Conservation (phyloP, 257 asterid species). For the Solanum pennellii region DNA sequence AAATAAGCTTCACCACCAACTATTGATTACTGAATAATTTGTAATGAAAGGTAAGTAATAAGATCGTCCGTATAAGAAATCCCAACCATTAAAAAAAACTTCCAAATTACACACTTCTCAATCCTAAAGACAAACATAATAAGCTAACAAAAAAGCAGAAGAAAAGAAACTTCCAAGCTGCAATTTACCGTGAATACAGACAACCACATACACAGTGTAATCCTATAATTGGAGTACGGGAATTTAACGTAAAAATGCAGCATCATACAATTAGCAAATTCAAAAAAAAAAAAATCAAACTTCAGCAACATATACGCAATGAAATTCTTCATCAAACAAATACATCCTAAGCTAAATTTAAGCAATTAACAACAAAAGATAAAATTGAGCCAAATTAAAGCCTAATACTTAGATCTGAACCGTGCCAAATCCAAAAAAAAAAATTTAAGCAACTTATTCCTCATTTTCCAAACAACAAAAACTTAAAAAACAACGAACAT, state of each 20-base stretch:
- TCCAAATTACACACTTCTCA: neutral
- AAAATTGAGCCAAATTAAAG: neutral
- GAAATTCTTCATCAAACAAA: neutral
- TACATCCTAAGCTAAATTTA: neutral
- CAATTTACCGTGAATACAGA: neutral
- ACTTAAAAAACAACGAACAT: neutral
- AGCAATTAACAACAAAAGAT: neutral
- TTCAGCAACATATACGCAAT: neutral
- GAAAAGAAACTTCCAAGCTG: neutral
- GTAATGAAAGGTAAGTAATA: neutral
- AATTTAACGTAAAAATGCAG: neutral
- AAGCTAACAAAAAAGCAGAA: neutral
- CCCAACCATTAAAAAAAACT: neutral
- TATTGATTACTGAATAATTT: neutral
- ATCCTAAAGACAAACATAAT: neutral
- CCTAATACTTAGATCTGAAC: neutral
- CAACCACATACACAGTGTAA: neutral
- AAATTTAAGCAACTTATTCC: neutral
- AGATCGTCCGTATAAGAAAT: neutral
- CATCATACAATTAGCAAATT: neutral
- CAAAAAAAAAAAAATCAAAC: neutral
- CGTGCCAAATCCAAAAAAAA: neutral
- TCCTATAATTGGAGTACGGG: neutral
- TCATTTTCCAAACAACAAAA: neutral
- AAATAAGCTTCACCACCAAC: neutral